Conservation (phyloP, 768 basidiomycete species). For the Tremella mesenterica region DNA sequence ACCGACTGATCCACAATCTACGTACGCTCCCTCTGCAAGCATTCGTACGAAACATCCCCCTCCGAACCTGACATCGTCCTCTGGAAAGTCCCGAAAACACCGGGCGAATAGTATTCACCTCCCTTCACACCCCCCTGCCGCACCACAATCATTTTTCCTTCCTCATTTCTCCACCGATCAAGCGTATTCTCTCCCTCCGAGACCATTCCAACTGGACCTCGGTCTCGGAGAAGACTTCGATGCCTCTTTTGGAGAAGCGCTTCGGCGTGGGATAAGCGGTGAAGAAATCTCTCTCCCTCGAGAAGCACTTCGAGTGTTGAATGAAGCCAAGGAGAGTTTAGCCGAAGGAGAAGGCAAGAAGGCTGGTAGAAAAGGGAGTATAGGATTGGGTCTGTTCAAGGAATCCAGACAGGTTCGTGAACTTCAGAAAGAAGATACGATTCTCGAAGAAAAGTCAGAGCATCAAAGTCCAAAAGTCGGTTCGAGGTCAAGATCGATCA, state of each 20-base stretch:
- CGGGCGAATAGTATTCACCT: slow-evolving; percentile 26
- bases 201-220: slow-evolving; percentile 30
- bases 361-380: slow-evolving; percentile 45
- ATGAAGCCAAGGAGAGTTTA: slow-evolving; percentile 35
- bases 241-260: slow-evolving; percentile 36
- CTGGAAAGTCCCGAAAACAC: too few relatives aligned
- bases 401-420: slow-evolving; percentile 24
- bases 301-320: slow-evolving; percentile 35
- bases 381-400: slow-evolving; percentile 47
- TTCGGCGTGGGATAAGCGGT: slow-evolving; percentile 27
- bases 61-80: too few relatives aligned
- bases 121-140: slow-evolving; percentile 8
- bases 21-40: too few relatives aligned
- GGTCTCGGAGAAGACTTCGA: slow-evolving; percentile 43
- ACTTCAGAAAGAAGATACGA: neutral
- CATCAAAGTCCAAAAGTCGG: neutral
- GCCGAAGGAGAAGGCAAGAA: slow-evolving; percentile 20
- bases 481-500: too few relatives aligned
- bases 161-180: slow-evolving; percentile 41
- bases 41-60: too few relatives aligned
- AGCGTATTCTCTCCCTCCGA: slow-evolving; percentile 27
- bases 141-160: slow-evolving; percentile 18
- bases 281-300: slow-evolving; percentile 35
- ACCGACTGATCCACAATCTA: too few relatives aligned
- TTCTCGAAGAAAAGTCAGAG: neutral